Conservation (phyloP, 2,329 filamentous ascomycete genomes). For the Alternaria sp. region DNA sequence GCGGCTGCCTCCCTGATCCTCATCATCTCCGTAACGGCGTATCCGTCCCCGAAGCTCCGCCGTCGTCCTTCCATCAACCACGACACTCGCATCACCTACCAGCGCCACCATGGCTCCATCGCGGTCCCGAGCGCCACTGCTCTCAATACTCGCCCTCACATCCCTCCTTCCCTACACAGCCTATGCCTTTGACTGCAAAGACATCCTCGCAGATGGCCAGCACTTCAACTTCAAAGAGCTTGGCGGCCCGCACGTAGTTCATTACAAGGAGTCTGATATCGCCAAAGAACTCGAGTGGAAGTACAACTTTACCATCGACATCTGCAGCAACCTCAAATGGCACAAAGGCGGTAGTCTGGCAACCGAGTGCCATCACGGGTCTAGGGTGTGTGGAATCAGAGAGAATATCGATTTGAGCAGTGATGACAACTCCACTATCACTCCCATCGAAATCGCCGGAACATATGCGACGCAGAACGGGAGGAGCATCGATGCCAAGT, state of each 20-base stretch:
- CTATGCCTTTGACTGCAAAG: conserved; percentile 64
- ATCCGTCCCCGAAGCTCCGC: conserved; percentile 2
- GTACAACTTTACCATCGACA: conserved; percentile 81
- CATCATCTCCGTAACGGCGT: conserved; percentile 10
- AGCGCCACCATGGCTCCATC: conserved; percentile 36
- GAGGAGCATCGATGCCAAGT: conserved; percentile 69
- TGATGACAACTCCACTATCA: conserved; percentile 57
- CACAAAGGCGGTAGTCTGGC: conserved; percentile 59
- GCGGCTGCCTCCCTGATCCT: conserved; percentile 1
- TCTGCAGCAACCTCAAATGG: conserved; percentile 72
- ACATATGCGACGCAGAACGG: conserved; percentile 63
- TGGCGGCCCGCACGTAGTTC: conserved; percentile 71
- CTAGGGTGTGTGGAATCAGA: conserved; percentile 79
- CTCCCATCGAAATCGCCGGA: conserved; percentile 77
- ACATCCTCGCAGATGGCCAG: conserved; percentile 64
- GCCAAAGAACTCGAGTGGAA: conserved; percentile 65
- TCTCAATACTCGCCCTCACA: conserved; percentile 31
- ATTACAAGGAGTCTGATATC: conserved; percentile 56
- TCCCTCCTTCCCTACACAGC: conserved; percentile 35
- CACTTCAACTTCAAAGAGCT: conserved; percentile 70
- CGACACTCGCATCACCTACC: conserved; percentile 16
- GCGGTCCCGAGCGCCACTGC: conserved; percentile 28
- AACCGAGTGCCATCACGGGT: conserved; percentile 70
- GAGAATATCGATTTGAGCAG: conserved; percentile 60
- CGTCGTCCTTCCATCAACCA: conserved; percentile 9